Percentiles rank a stretch among this genome's conserved stretches.
phyloP scores from a whole-genome alignment of 345 rosid genomes.

The Lepidium africanum region DNA sequence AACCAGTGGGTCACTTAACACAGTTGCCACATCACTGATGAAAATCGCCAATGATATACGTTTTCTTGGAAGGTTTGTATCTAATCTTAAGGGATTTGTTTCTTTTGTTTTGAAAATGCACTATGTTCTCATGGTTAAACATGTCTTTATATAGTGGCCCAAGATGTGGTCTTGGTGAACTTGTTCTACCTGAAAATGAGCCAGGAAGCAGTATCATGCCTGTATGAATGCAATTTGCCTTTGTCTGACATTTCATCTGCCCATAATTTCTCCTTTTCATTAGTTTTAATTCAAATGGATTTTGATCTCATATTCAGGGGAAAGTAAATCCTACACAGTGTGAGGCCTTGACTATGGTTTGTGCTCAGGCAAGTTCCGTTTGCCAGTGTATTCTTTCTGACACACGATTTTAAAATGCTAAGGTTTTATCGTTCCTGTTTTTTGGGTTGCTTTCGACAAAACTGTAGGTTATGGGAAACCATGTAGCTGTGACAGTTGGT shows the following conservation, averaged over 20 bases:
- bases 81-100: background rate
- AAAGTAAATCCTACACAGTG: constrained; percentile 98
- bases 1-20: constrained; percentile 87
- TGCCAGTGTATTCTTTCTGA: constrained; percentile 5
- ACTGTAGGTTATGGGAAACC: constrained; percentile 92
- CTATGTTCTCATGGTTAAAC: constrained; percentile 10
- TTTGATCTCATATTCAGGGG: constrained; percentile 54
- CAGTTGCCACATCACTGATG: constrained; percentile 76
- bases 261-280: background rate
- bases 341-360: constrained; percentile 97
- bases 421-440: background rate
- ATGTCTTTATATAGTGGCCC: constrained; percentile 68
- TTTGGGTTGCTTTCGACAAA: background rate
- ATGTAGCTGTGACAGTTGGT: constrained; percentile 81
- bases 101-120: background rate
- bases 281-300: background rate
- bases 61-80: constrained; percentile 66
- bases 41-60: constrained; percentile 92
- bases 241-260: background rate
- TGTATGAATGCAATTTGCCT: constrained; percentile 35
- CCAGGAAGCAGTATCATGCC: constrained; percentile 99
- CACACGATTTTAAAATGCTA: background rate
- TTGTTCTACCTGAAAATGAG: constrained; percentile 97
- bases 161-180: constrained; percentile 97
- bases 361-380: constrained; percentile 69